These are phyloP conservation scores for Trametes punicea DNA, from an alignment of 768 basidiomycete species.

Conservation along the genomic window DNA sequence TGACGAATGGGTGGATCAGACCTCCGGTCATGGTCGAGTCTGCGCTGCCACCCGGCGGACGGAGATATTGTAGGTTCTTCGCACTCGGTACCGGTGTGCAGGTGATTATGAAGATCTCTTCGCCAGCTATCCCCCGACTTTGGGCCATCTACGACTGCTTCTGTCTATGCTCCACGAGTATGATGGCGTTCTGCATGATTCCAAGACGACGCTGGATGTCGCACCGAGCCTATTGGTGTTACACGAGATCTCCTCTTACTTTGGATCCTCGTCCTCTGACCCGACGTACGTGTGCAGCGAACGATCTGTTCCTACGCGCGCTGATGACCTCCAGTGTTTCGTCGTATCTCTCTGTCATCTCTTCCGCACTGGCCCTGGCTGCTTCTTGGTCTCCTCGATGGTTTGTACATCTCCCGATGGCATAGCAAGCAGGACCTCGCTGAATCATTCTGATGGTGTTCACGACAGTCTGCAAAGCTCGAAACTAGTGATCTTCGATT, in stretches of 20 bases:
- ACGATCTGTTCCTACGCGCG: constrained; percentile 19
- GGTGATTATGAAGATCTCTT: constrained; percentile 3
- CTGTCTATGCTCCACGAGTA: constrained; percentile 47
- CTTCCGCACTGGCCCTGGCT: constrained; percentile 42
- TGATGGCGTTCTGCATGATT: constrained; percentile 23
- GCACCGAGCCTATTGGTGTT: constrained; percentile 55
- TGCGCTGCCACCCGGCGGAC: constrained; percentile 26
- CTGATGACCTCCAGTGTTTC: constrained; percentile 36
- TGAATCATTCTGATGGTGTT: no score
- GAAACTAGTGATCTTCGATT: constrained; percentile 58
- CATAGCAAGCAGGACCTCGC: no score
- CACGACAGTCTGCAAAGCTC: constrained; percentile 23
- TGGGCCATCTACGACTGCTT: constrained; percentile 51
- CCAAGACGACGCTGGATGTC: constrained; percentile 35
- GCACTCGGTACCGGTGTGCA: not conserved
- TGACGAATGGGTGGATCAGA: constrained; percentile 41
- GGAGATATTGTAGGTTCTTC: constrained; percentile 51
- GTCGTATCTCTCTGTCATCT: constrained; percentile 50
- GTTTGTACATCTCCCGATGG: constrained; percentile 16
- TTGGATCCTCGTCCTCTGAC: constrained; percentile 25
- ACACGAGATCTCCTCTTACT: constrained; percentile 58
- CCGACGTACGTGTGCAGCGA: constrained; percentile 20
- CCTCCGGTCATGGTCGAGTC: constrained; percentile 30
- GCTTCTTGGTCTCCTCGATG: constrained; percentile 33
- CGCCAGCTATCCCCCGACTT: constrained; percentile 60